Base-by-base conservation (phyloP, 2,329 filamentous ascomycete genomes). In the Proliferodiscus dingleyae region DNA sequence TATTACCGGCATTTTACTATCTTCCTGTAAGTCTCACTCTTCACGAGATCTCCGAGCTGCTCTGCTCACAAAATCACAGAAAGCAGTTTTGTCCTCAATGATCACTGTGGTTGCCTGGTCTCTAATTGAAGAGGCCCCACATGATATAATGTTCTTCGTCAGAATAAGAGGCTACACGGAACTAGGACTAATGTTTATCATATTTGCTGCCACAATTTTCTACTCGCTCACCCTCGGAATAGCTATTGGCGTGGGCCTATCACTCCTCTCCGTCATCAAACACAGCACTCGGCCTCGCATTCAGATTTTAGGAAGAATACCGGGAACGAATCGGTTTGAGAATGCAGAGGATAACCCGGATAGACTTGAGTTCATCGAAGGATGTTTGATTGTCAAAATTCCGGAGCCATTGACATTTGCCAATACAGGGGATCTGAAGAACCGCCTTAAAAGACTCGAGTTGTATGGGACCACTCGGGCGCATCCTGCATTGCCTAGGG, bases 371-470 rank as follows among this genome's bases (percentile, higher is more conserved):
- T 90, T 95, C 59, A 78, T 96, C 43, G 90, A 96, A 54, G 88
- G 91, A 13, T 94, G 87, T 50, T 72, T 98, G 8, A 95, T 98
- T 49, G 89, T 97, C 59, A 97, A 97, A 72, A 97, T 98, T 45
- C 91, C 93, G 0, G 93, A 98, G 63, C 93, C 93, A 0, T 72
- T 98, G 41, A 97, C 91, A 0, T 98, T 98, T 64, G 91, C 91
- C 61, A 98, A 98, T 64, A 97, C 93, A 0, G 93, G 90, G 37
- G 87, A 93, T 56, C 72, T 98, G 36, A 95, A 94, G 66, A 85
- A 83, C 42, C 78, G 93, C 3, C 74, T 98, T 9, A 77, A 86
- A 5, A 74, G 93, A 5, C 74, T 98, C 1, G 93, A 97, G 66
- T 77, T 89, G 18, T 95, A 97, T 61, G 93, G 93, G n/a, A 91